phyloP scores from a whole-genome alignment of 805 yeast species.

The Pichia exigua region DNA sequence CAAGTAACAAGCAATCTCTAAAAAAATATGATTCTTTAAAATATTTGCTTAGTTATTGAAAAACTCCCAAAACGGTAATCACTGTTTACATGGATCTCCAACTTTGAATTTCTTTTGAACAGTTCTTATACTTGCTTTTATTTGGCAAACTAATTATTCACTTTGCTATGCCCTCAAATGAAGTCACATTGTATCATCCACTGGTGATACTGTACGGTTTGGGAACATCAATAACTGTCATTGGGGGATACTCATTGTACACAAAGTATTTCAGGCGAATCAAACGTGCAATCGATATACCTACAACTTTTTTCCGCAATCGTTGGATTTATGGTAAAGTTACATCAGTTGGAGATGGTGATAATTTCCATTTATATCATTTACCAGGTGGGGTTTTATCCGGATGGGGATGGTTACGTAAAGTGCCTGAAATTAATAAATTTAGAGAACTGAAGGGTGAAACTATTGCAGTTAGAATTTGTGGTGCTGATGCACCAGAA shows the following conservation, averaged over 20 bases:
- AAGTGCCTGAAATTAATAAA: conserved; percentile 47
- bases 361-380: conserved; percentile 86
- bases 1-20: no score
- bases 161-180: conserved; percentile 8
- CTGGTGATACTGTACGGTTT: conserved; percentile 24
- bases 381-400: conserved; percentile 82
- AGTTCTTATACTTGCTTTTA: background rate
- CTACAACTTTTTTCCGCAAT: conserved; percentile 34
- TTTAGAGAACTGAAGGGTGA: conserved; percentile 43
- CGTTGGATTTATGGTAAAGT: conserved; percentile 61
- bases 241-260: conserved; percentile 39
- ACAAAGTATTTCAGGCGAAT: conserved; percentile 41
- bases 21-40: no score
- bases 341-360: conserved; percentile 92
- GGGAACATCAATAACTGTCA: conserved; percentile 25
- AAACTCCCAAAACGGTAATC: background rate
- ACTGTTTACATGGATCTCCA: background rate
- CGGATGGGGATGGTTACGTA: conserved; percentile 93
- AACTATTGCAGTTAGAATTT: conserved; percentile 74
- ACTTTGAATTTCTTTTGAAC: background rate
- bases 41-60: background rate
- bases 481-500: conserved; percentile 97
- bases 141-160: background rate
- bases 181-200: conserved; percentile 22
- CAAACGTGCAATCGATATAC: conserved; percentile 43